Conservation (phyloP, 2,329 filamentous ascomycete genomes). For the Magnaporthiopsis poae region DNA sequence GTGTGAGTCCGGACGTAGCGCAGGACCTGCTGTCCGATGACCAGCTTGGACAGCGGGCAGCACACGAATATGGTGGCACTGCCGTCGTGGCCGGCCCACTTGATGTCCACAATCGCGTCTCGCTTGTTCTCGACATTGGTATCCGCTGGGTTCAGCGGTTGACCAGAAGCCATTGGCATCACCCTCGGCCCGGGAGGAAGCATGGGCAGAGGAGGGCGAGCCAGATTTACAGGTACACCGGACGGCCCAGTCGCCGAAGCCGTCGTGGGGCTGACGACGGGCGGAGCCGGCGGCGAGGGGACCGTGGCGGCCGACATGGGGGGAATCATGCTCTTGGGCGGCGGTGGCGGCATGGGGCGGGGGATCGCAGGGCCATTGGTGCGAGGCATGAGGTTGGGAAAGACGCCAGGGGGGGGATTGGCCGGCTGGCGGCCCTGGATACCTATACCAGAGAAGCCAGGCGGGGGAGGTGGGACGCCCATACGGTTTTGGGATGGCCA, state of each 20-base stretch:
- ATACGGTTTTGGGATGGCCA: too few relatives aligned
- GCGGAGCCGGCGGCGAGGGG: not conserved
- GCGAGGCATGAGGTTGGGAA: not conserved
- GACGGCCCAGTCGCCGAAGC: not conserved
- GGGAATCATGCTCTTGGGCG: not conserved
- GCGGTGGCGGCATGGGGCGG: not conserved
- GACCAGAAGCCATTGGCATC: not conserved
- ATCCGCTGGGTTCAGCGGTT: too few relatives aligned
- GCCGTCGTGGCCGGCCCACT: constrained; percentile 13
- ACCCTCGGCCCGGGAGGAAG: not conserved
- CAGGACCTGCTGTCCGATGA: constrained; percentile 25
- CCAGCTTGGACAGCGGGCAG: constrained; percentile 1
- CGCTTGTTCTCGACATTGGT: not conserved
- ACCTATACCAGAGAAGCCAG: not conserved
- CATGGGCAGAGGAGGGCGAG: not conserved
- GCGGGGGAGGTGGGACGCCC: not conserved
- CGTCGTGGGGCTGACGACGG: not conserved
- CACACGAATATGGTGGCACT: constrained; percentile 12
- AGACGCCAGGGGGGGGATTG: not conserved
- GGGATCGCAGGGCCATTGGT: too few relatives aligned
- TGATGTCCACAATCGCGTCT: constrained; percentile 15
- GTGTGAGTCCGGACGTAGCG: constrained; percentile 12
- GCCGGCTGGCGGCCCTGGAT: too few relatives aligned
- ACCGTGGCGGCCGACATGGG: not conserved
- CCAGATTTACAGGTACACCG: not conserved